Base-by-base conservation (phyloP, 2,329 filamentous ascomycete species). In the Thielaviopsis populi region DNA sequence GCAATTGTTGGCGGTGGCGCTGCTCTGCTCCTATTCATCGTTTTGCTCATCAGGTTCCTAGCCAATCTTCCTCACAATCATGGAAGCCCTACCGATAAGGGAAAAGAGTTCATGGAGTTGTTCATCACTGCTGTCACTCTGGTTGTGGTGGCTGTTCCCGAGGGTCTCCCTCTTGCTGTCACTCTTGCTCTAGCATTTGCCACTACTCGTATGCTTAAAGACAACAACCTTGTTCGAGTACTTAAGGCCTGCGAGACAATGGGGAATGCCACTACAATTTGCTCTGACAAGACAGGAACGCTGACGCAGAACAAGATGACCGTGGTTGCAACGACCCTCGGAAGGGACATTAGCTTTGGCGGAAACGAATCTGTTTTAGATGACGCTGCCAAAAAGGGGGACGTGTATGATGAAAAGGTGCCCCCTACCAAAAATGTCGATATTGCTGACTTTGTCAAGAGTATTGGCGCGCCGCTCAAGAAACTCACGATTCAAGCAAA, bases 21-120 rank as follows among this genome's bases (percentile, higher is more conserved):
- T 40, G 88, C 88, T 54, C 73, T 88, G 15, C 74, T 91, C 7
- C 78, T 92, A 22, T 92, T 94, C 71, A 75, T 90, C 62, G 86
- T 90, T 27, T 77, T 91, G 13, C 83, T 91, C 69, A 88, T 92
- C 76, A 85, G 88, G 70, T 92, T 91, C 71, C 76, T 89, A 27
- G 85, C 80, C 41, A 73, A 79, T 17, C 78, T 92, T 7, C 79
- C 80, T 4, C 69, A 75, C 42, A 83, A 81, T 69, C 53, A 68
- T 24, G 71, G 68, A 0, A 73, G 75, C 0, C 75, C 83, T 1
- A 76, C 82, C 0, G 74, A 80, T 61, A 90, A 89, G 73, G 74
- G 71, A 0, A 75, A 75, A 43, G 72, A 79, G 17, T 86, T 87
- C 69, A 76, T 87, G 69, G 76, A 82, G 27, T 83, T 87, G 61